Evolutionary conservation across 2,329 filamentous ascomycete species (phyloP).

Genomic region (Leptodontidium sp.): DNA sequence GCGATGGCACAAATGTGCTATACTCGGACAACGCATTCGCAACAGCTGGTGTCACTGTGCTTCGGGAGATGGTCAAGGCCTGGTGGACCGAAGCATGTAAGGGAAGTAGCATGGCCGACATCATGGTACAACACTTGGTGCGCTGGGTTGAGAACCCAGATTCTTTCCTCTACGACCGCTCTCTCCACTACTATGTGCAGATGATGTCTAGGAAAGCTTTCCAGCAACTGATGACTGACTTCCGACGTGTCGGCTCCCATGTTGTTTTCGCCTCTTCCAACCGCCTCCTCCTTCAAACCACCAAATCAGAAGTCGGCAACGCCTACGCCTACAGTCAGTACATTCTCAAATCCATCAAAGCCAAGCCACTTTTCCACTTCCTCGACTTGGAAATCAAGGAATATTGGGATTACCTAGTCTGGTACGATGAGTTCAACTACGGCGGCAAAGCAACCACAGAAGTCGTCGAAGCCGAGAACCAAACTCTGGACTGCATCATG

Average conservation of each 20-base stretch:
- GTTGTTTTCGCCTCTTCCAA: slow-evolving; percentile 95
- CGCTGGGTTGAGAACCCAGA: slow-evolving; percentile 95
- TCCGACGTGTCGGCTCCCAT: slow-evolving; percentile 92
- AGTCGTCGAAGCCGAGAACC: slow-evolving; percentile 78
- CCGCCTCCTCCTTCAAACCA: slow-evolving; percentile 90
- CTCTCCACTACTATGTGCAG: slow-evolving; percentile 95
- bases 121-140: slow-evolving; percentile 96
- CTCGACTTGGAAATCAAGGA: slow-evolving; percentile 97
- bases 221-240: slow-evolving; percentile 96
- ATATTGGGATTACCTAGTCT: slow-evolving; percentile 99
- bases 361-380: slow-evolving; percentile 95
- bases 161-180: slow-evolving; percentile 94
- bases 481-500: slow-evolving; percentile 91
- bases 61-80: slow-evolving; percentile 97
- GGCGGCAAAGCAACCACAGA: slow-evolving; percentile 91
- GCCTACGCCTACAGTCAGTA: slow-evolving; percentile 97
- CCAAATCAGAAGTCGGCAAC: slow-evolving; percentile 95
- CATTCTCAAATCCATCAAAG: slow-evolving; percentile 96
- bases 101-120: slow-evolving; percentile 92
- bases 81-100: slow-evolving; percentile 97
- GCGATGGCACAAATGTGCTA: slow-evolving; percentile 73
- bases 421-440: slow-evolving; percentile 99
- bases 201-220: slow-evolving; percentile 99
- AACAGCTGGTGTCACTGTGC: slow-evolving; percentile 86
- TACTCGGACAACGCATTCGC: slow-evolving; percentile 91